Base-by-base conservation (phyloP, 345 rosid species). In the Lepidium africanum region DNA sequence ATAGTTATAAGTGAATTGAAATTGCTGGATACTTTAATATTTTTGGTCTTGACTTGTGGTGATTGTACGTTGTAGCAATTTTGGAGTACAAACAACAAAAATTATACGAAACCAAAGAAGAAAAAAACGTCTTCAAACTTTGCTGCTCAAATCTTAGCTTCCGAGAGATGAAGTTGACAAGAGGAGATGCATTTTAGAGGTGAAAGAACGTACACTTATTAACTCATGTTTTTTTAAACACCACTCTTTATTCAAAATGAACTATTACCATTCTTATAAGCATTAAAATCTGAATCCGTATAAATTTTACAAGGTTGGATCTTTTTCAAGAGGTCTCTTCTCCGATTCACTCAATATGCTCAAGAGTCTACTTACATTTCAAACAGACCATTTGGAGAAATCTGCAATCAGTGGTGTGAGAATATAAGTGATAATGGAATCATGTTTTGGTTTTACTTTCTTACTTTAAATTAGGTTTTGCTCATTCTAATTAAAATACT, bases 241-340 rank as follows among this genome's bases (percentile, higher is more conserved):
- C 23, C 23, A 21, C 23, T 52, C 52, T 39, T 75, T 30, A 47
- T 52, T 7, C 49, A 21, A 42, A 21, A 15, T 23, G 9, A 23
- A 46, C 16, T 56, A 38, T 41, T n/a, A 35, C 57, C 43, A 9
- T 12, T 45, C 36, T 36, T 17, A 13, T n/a, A 57, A 39, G 17
- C 37, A 17, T 39, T 43, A 6, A 33, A 12, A 32, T 16, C 12
- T 16, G 51, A 58, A 41, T 25, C 10, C 11, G 11, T 6, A 32
- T 17, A 4, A 11, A 17, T 46, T 49, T 69, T 11, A n/a, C 60
- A 58, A 85, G 98, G 96, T 90, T 59, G 96, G 96, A 59, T 92
- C 96, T 43, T 85, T 92, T 76, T 93, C 96, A 9, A 90, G 93
- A 71, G 98, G 93, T 78, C 83, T 90, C 36, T 92, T 86, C 78